These are phyloP conservation scores for Aspergillus indologenus DNA, from an alignment of 495 filamentous ascomycete species.

Conservation along the genomic window DNA sequence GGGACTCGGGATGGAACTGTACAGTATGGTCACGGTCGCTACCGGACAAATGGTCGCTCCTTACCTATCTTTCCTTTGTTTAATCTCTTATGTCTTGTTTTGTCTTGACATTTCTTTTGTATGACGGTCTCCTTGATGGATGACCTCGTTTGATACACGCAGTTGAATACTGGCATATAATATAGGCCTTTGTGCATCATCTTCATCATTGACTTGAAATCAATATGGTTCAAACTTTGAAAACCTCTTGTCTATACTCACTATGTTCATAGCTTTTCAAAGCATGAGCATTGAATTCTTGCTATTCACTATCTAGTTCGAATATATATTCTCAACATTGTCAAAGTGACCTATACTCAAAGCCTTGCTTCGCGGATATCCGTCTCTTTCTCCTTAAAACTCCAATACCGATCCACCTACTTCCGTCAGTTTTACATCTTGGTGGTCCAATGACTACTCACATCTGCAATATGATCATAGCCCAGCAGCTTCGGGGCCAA, in stretches of 20 bases:
- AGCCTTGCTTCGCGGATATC: neutral
- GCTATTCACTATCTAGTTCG: too few species aligned
- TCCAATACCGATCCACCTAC: slow-evolving; percentile 11
- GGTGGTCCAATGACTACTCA: slow-evolving; percentile 14
- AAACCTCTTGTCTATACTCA: too few species aligned
- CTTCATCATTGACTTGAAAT: too few species aligned
- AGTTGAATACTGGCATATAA: neutral
- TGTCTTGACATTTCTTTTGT: neutral
- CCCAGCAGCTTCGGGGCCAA: slow-evolving; percentile 42
- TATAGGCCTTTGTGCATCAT: too few species aligned
- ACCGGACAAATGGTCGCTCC: neutral
- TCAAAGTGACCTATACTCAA: too few species aligned
- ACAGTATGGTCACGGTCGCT: too few species aligned
- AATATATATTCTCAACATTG: too few species aligned
- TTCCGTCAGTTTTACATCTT: neutral
- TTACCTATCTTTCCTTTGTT: neutral
- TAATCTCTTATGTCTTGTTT: neutral
- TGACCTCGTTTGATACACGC: neutral
- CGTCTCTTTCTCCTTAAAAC: neutral
- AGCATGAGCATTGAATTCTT: too few species aligned
- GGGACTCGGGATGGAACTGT: neutral
- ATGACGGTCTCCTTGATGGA: slow-evolving; percentile 1
- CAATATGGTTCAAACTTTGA: too few species aligned
- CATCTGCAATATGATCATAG: slow-evolving; percentile 43
- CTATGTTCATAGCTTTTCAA: too few species aligned